Evolutionary conservation across 805 yeast species (phyloP), one percentile per base, ranked within the genome.

Genomic region (Candida saitoana): DNA sequence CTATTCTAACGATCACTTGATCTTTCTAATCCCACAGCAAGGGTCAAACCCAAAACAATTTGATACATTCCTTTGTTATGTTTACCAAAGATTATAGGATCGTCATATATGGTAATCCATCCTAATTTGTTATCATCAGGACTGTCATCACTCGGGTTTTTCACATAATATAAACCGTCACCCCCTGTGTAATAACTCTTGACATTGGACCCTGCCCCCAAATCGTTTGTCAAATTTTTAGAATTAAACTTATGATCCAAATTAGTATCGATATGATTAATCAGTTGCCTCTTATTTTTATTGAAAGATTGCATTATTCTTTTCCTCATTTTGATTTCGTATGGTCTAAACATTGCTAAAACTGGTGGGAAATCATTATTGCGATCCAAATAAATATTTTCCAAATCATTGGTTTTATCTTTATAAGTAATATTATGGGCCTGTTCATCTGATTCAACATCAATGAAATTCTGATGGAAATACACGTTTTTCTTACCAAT

Each of bases 31-130:
- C 82, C 82, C 1, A 65, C 67, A 2, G 82, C 81, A 43, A 79
- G 61, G 0, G 79, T 73, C 49, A 75, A 50, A 0, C 82, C 83
- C 18, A 81, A 46, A 1, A 72, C 76, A 38, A 71, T 47, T 47
- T 79, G 82, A 72, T 80, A 80, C 62, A 70, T 68, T 0, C 82
- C 82, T 40, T 48, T 49, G 17, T 46, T 56, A 11, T 38, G 9
- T 40, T 44, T 55, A 2, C 17, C 15, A 47, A 65, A 57, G 4
- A 62, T 20, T 5, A 43, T 34, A 4, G 43, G 45, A 16, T 76
- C 76, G 18, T 80, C 83, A 49, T 73, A 79, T 1, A 81, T 62
- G 0, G 86, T 80, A 2, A 81, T 57, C 87, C 87, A 82, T 0
- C 87, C 87, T 25, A 80, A 48, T 50, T 79, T 81, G 42, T 64